phyloP scores from a whole-genome alignment of 2,329 filamentous ascomycete species.

The Chrysoporthe deuterocubensis region DNA sequence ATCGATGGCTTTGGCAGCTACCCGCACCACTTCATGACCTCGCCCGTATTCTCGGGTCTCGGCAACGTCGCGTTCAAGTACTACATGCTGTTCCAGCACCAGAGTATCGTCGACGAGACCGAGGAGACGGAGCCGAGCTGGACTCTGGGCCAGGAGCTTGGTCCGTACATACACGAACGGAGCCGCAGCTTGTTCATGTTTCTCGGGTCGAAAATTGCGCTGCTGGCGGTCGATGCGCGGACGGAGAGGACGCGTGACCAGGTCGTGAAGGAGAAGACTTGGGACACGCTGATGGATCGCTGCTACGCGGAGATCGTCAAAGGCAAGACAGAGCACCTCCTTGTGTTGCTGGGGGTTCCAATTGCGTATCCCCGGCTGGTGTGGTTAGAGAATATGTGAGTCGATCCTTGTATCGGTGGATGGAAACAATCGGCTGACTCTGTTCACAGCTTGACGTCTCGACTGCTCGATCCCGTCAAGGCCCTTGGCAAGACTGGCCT shows the following conservation, averaged over 20 bases:
- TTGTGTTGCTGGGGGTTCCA: constrained; percentile 84
- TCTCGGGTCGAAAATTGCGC: constrained; percentile 76
- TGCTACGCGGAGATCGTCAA: constrained; percentile 81
- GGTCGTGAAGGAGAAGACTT: constrained; percentile 78
- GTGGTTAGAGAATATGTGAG: constrained; percentile 72
- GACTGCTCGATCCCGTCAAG: constrained; percentile 86
- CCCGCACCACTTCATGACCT: constrained; percentile 87
- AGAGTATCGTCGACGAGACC: constrained; percentile 81
- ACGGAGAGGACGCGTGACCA: constrained; percentile 87
- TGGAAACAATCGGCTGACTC: constrained; percentile 3
- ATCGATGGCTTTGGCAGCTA: constrained; percentile 95
- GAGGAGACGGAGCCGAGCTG: constrained; percentile 87
- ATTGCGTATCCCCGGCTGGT: constrained; percentile 80
- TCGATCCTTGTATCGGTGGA: constrained; percentile 28
- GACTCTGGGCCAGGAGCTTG: constrained; percentile 78
- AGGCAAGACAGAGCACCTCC: constrained; percentile 85
- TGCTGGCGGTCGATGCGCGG: constrained; percentile 87
- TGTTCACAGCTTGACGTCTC: constrained; percentile 72
- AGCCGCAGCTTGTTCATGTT: constrained; percentile 87
- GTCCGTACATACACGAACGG: constrained; percentile 86
- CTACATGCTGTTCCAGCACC: constrained; percentile 98
- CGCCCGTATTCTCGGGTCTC: constrained; percentile 85
- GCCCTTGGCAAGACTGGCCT: constrained; percentile 81
- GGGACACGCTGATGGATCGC: constrained; percentile 84
- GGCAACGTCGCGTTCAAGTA: constrained; percentile 97